Percentiles rank a stretch among this genome's conserved stretches.
Conservation (phyloP, 805 yeast species). For the Pichia occidentalis region DNA sequence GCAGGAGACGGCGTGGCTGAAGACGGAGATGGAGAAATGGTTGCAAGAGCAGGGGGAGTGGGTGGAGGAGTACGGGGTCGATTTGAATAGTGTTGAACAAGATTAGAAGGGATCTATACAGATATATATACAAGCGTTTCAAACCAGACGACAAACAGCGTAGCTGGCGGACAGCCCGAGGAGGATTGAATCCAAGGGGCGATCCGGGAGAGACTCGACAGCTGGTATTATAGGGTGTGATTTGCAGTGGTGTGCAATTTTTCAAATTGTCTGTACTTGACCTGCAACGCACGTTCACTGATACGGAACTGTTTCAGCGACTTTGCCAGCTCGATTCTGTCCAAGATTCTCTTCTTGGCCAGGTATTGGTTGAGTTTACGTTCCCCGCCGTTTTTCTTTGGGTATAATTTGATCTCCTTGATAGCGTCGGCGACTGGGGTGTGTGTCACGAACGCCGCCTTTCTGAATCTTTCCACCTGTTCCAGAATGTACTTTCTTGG, state of each 20-base stretch:
- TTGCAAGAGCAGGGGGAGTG: conserved; percentile 5
- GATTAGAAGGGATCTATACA: neutral
- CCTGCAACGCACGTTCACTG: conserved; percentile 11
- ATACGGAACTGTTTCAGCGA: conserved; percentile 25
- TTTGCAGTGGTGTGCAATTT: conserved; percentile 19
- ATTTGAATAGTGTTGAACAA: neutral
- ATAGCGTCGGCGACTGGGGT: conserved; percentile 30
- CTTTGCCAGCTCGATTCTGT: conserved; percentile 35
- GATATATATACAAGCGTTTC: conserved; percentile 2
- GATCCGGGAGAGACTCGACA: no score
- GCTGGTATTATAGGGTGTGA: conserved; percentile 8
- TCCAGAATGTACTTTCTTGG: conserved; percentile 66
- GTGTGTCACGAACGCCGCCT: conserved; percentile 29
- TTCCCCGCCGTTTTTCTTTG: conserved; percentile 84
- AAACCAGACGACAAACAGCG: no score
- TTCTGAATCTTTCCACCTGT: conserved; percentile 64
- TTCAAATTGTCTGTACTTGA: conserved; percentile 19
- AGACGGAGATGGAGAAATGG: conserved; percentile 33
- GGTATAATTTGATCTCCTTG: conserved; percentile 50
- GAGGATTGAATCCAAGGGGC: no score
- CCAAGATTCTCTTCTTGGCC: conserved; percentile 55
- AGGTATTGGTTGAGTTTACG: conserved; percentile 61
- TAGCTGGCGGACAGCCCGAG: no score
- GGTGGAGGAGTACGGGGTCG: conserved; percentile 3
- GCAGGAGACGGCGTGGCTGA: conserved; percentile 57